These are phyloP conservation scores for Xylaria bambusicola DNA, from an alignment of 495 filamentous ascomycete species.

Conservation along the genomic window DNA sequence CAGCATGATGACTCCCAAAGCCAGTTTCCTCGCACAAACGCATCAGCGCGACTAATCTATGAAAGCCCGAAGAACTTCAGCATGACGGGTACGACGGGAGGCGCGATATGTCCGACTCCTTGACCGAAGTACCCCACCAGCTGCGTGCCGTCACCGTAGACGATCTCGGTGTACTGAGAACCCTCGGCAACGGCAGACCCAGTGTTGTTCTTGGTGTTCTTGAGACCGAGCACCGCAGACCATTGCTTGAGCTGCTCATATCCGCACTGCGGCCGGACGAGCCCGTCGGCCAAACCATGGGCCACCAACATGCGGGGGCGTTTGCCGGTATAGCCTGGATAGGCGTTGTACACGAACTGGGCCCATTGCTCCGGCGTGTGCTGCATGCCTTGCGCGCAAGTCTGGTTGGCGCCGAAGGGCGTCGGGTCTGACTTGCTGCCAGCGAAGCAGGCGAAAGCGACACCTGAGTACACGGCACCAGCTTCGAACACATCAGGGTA, in stretches of 20 bases:
- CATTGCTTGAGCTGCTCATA: slow-evolving; percentile 61
- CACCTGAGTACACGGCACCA: slow-evolving; percentile 56
- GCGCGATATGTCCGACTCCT: slow-evolving; percentile 51
- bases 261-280: slow-evolving; percentile 52
- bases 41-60: too few relatives aligned
- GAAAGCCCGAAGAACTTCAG: slow-evolving; percentile 37
- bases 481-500: slow-evolving; percentile 62
- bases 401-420: slow-evolving; percentile 47
- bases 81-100: slow-evolving; percentile 42
- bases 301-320: slow-evolving; percentile 58
- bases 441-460: slow-evolving; percentile 54
- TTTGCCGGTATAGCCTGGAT: slow-evolving; percentile 55
- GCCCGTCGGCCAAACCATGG: slow-evolving; percentile 54
- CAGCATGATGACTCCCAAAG: too few relatives aligned
- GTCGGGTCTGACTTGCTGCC: slow-evolving; percentile 33
- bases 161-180: slow-evolving; percentile 41
- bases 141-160: slow-evolving; percentile 49
- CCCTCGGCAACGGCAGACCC: slow-evolving; percentile 35
- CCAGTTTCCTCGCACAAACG: too few relatives aligned
- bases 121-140: slow-evolving; percentile 49
- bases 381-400: slow-evolving; percentile 53
- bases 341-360: slow-evolving; percentile 49
- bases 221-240: slow-evolving; percentile 51
- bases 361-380: slow-evolving; percentile 55
- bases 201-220: slow-evolving; percentile 32